These are phyloP conservation scores for Hebeloma cylindrosporum DNA, from an alignment of 768 basidiomycete species.

Conservation along the genomic window DNA sequence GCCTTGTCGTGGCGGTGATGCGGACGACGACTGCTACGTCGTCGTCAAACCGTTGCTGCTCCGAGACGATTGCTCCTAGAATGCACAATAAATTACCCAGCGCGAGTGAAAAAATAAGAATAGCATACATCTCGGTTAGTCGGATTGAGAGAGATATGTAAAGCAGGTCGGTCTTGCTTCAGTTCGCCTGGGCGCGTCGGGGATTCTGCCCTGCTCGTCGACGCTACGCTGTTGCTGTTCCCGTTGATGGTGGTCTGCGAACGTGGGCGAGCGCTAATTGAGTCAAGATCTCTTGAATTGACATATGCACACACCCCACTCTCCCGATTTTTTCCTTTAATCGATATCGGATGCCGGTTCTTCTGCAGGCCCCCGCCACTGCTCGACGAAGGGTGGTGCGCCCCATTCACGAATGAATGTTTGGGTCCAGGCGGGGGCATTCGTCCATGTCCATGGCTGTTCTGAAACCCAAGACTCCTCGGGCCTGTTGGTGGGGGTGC, in stretches of 20 bases:
- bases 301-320: constrained; percentile 22
- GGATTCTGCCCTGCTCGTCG: constrained; percentile 20
- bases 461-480: constrained; percentile 56
- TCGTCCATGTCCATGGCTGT: constrained; percentile 32
- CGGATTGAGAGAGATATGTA: constrained; percentile 31
- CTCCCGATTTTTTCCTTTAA: constrained; percentile 38
- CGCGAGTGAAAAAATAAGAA: too few species aligned
- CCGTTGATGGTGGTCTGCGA: too few species aligned
- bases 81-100: too few species aligned
- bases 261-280: constrained; percentile 20
- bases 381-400: constrained; percentile 17
- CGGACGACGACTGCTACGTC: constrained; percentile 25
- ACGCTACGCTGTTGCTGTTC: too few species aligned
- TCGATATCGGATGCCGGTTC: constrained; percentile 36
- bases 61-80: too few species aligned
- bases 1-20: constrained; percentile 21
- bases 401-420: constrained; percentile 45
- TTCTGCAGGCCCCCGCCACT: constrained; percentile 27
- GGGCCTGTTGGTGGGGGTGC: constrained; percentile 66
- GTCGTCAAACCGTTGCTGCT: too few species aligned
- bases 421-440: constrained; percentile 38
- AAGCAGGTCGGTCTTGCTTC: constrained; percentile 26
- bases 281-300: constrained; percentile 9
- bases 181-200: constrained; percentile 23
- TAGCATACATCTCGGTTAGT: too few species aligned